Base-by-base conservation (phyloP, 2,329 filamentous ascomycete species). In the Pseudogymnoascus sp. region DNA sequence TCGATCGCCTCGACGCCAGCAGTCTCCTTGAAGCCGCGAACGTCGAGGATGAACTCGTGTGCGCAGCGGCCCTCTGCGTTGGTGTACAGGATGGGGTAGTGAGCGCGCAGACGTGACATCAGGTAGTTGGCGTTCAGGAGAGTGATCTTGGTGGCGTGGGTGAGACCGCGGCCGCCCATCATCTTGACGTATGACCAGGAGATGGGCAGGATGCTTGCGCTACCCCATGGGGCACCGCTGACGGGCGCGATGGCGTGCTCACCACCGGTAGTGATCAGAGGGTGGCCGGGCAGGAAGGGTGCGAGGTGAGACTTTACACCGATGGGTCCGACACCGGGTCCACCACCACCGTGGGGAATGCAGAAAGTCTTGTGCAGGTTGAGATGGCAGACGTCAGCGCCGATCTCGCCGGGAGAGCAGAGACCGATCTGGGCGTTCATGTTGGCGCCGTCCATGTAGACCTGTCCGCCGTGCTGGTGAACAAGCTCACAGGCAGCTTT, bases 331-430 rank as follows among this genome's bases (percentile, higher is more conserved):
- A 97, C 90, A 70, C 93, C 93, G 8, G 93, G 93, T 13, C 93
- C 93, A 67, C 93, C 93, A 66, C 93, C 93, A 61, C 93, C 93
- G 75, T 97, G 93, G 55, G 93, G 93, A 70, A 97, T 97, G 74
- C 93, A 97, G 81, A 97, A 97, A 2, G 93, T 97, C 83, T 97
- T 97, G 84, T 97, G 93, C 42, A 97, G 82, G 76, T 97, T 97
- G 64, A 97, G 81, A 78, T 97, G 93, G 82, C 93, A 97, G 39
- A 97, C 92, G 73, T 97, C 93, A 31, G 93, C 93, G 18, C 93
- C 93, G 67, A 97, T 96, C 74, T 95, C 92, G 39, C 93, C 93
- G 1, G 93, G 93, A 0, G 91, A 96, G 79, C 91, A 96, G 9
- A 97, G 83, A 10, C 93, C 93, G 66, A 97, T 97, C 76, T 97